Evolutionary conservation across 106 monocot genomes (phyloP), one percentile per base, ranked within the genome.

Genomic region (Dioscorea dumetorum): DNA sequence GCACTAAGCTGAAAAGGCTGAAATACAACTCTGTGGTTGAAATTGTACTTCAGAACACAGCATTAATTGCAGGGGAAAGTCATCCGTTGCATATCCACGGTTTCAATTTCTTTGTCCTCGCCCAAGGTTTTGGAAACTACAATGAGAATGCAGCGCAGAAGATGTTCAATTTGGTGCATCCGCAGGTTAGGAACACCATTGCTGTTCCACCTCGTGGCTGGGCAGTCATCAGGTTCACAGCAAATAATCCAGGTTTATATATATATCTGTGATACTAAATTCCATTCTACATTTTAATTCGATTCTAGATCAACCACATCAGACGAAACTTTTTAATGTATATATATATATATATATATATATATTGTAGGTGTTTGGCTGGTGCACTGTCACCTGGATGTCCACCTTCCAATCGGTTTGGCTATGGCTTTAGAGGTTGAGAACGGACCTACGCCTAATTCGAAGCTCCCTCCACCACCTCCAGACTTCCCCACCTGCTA

Each of bases 201-300:
- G 75, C 75, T 2, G 80, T 80, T 9, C 80, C 74, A 6, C 53
- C 13, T 0, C 71, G 61, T 13, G 80, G 80, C 8, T 80, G 80
- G 80, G 70, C 74, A 5, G 80, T 75, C 62, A 80, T 80, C 13
- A 24, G 80, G 8, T 74, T 80, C 71, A 49, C 34, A 6, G 80
- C 80, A 9, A 50, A 80, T 52, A 75, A 80, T 61, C 80, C 80
- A 50, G 80, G 80, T 80, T n/a, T n/a, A n/a, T n/a, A n/a, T n/a
- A n/a, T n/a, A n/a, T n/a, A n/a, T n/a, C n/a, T n/a, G n/a, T 8
- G 10, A 9, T 4, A 34, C 3, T 34, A 34, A 34, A 34, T 34
- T 34, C 34, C 34, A 34, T 34, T 34, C 34, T 34, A 53, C 23
- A 14, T 6, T 3, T 22, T n/a, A n/a, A n/a, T n/a, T n/a, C n/a